Base-by-base conservation (phyloP, 148 eudicot species). In the Rheum nobile region DNA sequence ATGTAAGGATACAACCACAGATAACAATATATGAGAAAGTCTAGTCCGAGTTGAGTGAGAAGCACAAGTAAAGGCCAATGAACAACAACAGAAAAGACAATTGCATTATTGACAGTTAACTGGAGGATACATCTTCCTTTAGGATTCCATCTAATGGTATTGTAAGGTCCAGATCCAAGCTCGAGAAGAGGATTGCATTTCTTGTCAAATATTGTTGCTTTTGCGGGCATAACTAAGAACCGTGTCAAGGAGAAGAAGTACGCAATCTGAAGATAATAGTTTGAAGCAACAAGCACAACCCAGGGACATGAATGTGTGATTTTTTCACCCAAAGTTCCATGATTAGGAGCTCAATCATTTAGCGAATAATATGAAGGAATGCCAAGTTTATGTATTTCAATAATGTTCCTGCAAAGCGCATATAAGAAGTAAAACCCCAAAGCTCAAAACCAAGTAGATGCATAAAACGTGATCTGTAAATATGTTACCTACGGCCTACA, bases 111-210 rank as follows among this genome's bases (percentile, higher is more conserved):
- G 14, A 10, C 17, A 13, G 35, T 61, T 28, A 9, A 57, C 14
- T 61, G 74, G 79, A 91, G 96, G 88, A 95, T 95, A 95, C 99
- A 92, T 83, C 83, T 91, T 79, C 99, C 99, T 82, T 85, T 91
- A 34, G 97, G 99, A 81, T 95, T 95, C 99, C 97, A 91, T 75
- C 87, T 81, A 84, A 95, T 81, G 73, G 99, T 95, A 79, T 95
- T 95, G 84, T 91, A 95, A 28, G 99, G 99, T 71, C 99, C 99
- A 39, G 82, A 80, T 74, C 99, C 99, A 75, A 95, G 99, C 79
- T 95, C 93, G 71, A 95, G 82, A 31, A 95, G 76, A 67, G 97
- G 96, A 74, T 92, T 88, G 88, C 97, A 90, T 85, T 95, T 95
- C 86, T 82, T 85, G 87, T 95, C 93, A 81, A 95, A 95, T 44